phyloP scores from a whole-genome alignment of 495 filamentous ascomycete genomes.

The Penicillium fimorum region DNA sequence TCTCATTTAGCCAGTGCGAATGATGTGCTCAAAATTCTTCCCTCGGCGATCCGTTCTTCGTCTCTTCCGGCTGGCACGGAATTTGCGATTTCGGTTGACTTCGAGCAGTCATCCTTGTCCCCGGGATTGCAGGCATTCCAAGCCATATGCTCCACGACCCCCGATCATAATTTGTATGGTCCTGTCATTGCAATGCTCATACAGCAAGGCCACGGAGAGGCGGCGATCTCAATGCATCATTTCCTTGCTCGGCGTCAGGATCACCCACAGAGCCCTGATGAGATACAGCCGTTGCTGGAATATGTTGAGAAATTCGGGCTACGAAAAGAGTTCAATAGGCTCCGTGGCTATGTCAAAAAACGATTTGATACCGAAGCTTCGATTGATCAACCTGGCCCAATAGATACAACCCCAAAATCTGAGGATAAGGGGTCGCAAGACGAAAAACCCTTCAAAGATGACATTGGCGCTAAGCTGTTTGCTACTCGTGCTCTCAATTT shows the following conservation, averaged over 20 bases:
- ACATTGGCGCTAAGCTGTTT: constrained; percentile 67
- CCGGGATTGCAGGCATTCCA: constrained; percentile 43
- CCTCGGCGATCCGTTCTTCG: constrained; percentile 21
- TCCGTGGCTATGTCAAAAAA: constrained; percentile 26
- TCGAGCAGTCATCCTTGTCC: constrained; percentile 13
- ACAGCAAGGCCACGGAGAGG: constrained; percentile 41
- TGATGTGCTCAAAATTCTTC: constrained; percentile 41
- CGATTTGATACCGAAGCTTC: constrained; percentile 17
- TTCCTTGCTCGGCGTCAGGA: constrained; percentile 50
- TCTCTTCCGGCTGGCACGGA: constrained; percentile 12
- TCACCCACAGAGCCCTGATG: constrained; percentile 40
- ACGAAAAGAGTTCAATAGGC: constrained; percentile 20
- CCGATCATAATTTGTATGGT: constrained; percentile 57
- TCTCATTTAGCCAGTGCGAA: constrained; percentile 28
- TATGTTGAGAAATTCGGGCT: constrained; percentile 37
- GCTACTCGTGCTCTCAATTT: constrained; percentile 67
- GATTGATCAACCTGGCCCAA: not conserved
- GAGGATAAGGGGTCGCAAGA: constrained; percentile 13
- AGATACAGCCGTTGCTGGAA: constrained; percentile 43
- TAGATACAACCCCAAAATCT: not conserved
- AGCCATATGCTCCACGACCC: constrained; percentile 42
- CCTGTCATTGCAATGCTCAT: constrained; percentile 57
- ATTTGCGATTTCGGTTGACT: not conserved
- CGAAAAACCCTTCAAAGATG: constrained; percentile 48
- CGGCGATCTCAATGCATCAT: constrained; percentile 61